phyloP scores from a whole-genome alignment of 2,329 filamentous ascomycete species.

The Chaetomium strumarium region DNA sequence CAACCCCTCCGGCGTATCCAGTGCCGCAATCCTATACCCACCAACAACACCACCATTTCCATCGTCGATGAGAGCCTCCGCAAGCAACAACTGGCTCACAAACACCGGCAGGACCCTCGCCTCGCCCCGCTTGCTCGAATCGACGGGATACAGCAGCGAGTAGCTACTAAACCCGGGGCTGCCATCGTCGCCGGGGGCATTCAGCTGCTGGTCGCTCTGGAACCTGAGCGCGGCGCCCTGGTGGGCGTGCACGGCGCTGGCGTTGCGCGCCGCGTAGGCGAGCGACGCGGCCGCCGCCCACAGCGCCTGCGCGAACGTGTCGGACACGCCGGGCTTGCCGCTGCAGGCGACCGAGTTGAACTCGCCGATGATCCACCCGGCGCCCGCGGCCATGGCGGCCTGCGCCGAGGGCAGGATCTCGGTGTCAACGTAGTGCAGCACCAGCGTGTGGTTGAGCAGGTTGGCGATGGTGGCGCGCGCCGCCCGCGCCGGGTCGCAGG shows the following conservation, averaged over 20 bases:
- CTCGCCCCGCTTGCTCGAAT: conserved; percentile 15
- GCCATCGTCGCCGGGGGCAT: conserved; percentile 21
- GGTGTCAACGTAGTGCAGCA: conserved; percentile 15
- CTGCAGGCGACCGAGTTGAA: conserved; percentile 37
- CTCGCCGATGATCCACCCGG: conserved; percentile 31
- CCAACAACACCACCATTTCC: background rate
- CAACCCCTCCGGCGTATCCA: conserved; percentile 11
- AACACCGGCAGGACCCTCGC: conserved; percentile 20
- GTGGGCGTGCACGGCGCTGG: conserved; percentile 33
- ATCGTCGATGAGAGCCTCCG: conserved; percentile 12
- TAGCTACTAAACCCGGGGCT: conserved; percentile 19
- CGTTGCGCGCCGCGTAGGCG: conserved; percentile 34
- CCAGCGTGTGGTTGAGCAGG: conserved; percentile 21
- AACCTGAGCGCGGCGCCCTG: conserved; percentile 20
- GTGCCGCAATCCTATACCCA: conserved; percentile 12
- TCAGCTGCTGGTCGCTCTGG: conserved; percentile 21
- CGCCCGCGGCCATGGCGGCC: conserved; percentile 16
- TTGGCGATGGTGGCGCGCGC: conserved; percentile 17
- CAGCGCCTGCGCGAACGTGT: conserved; percentile 36
- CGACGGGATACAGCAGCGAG: conserved; percentile 16
- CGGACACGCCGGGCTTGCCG: conserved; percentile 35
- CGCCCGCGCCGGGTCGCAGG: conserved; percentile 18
- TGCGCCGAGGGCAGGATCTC: conserved; percentile 20
- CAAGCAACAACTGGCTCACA: conserved; percentile 19
- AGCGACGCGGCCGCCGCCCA: conserved; percentile 36